Conservation (phyloP, 768 basidiomycete species). For the Lyophyllum decastes region DNA sequence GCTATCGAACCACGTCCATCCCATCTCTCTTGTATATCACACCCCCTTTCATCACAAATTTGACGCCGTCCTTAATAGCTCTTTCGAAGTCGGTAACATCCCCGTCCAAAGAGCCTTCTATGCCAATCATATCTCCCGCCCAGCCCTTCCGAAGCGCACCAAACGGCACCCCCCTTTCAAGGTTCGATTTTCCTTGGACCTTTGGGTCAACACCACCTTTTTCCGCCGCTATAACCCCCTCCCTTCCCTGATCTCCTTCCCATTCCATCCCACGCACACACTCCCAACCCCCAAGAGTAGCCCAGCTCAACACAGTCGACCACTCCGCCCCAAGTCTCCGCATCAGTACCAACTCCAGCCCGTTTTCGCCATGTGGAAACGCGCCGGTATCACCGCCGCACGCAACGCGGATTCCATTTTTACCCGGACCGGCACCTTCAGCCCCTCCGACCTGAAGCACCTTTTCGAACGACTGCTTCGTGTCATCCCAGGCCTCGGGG, state of each 20-base stretch:
- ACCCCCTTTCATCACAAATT: slow-evolving; percentile 63
- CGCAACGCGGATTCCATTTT: slow-evolving; percentile 36
- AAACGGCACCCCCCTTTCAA: slow-evolving; percentile 58
- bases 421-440: slow-evolving; percentile 17
- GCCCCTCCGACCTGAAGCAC: slow-evolving; percentile 45
- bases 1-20: background rate
- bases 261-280: slow-evolving; percentile 49
- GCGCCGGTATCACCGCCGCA: slow-evolving; percentile 69
- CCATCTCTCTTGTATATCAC: slow-evolving; percentile 18
- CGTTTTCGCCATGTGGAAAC: slow-evolving; percentile 60
- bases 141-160: slow-evolving; percentile 55
- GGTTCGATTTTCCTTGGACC: slow-evolving; percentile 15
- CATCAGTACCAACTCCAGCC: slow-evolving; percentile 64
- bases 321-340: slow-evolving; percentile 53
- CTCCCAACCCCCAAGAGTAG: slow-evolving; percentile 60
- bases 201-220: background rate
- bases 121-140: slow-evolving; percentile 49
- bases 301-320: slow-evolving; percentile 56
- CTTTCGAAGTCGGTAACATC: slow-evolving; percentile 41
- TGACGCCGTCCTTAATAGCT: slow-evolving; percentile 41
- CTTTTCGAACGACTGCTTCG: slow-evolving; percentile 40
- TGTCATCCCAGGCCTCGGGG: slow-evolving; percentile 37
- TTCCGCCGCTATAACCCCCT: slow-evolving; percentile 25
- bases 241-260: slow-evolving; percentile 32
- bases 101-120: slow-evolving; percentile 38